A percentile compares a stretch with the other conserved stretches of the same genome.
Evolutionary conservation across 2,329 filamentous ascomycete genomes (phyloP).

Genomic region (Trichophyton mentagrophytes): DNA sequence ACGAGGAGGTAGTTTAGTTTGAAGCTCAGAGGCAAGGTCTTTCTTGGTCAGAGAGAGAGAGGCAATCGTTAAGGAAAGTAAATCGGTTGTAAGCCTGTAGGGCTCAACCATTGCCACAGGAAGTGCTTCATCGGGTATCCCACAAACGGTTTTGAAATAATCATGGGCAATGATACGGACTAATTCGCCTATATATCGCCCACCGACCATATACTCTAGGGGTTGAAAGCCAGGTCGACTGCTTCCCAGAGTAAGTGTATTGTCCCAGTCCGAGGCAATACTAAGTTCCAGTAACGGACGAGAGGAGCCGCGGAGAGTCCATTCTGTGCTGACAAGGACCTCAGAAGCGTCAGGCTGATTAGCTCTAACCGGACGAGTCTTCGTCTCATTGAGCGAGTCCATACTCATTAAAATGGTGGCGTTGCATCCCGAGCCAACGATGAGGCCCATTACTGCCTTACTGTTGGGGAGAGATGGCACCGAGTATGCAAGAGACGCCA

Average conservation of each 20-base stretch:
- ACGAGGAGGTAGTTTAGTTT: constrained; percentile 38
- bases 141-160: constrained; percentile 39
- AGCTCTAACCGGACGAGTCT: constrained; percentile 38
- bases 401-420: constrained; percentile 58
- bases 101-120: constrained; percentile 41
- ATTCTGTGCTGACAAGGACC: constrained; percentile 65
- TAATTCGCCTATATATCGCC: constrained; percentile 60
- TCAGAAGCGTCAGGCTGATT: constrained; percentile 38
- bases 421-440: constrained; percentile 65
- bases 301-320: constrained; percentile 60
- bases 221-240: constrained; percentile 62
- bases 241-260: constrained; percentile 47
- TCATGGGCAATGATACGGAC: constrained; percentile 54
- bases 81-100: constrained; percentile 54
- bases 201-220: constrained; percentile 66
- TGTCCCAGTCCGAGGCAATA: constrained; percentile 57
- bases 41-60: constrained; percentile 29
- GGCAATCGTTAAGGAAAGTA: constrained; percentile 53
- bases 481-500: constrained; percentile 62
- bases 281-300: constrained; percentile 47
- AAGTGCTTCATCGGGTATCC: constrained; percentile 32
- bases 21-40: constrained; percentile 31
- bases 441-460: constrained; percentile 60
- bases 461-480: constrained; percentile 43
- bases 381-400: constrained; percentile 46